phyloP scores from a whole-genome alignment of 148 eudicot genomes.

The Selenicereus undatus region DNA sequence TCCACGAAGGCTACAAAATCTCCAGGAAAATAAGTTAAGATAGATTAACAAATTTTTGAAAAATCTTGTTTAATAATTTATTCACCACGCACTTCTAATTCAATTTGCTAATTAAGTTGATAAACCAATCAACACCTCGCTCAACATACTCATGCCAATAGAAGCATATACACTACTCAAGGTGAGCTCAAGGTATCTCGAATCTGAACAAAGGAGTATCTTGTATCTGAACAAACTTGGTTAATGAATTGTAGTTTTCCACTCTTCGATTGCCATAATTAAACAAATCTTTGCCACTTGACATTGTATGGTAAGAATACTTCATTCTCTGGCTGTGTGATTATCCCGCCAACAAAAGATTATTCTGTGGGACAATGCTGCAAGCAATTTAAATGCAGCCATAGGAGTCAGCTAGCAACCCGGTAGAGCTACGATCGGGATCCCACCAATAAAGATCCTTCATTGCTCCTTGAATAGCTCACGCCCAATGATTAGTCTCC shows the following conservation, averaged over 20 bases:
- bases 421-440: not conserved
- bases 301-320: not conserved
- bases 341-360: not conserved
- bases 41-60: no score
- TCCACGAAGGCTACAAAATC: no score
- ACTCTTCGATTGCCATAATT: not conserved
- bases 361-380: not conserved
- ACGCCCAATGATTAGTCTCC: constrained; percentile 88
- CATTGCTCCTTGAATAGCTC: constrained; percentile 74
- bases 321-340: not conserved
- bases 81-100: no score
- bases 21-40: no score
- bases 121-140: not conserved
- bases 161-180: not conserved
- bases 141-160: not conserved
- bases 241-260: not conserved
- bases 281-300: not conserved
- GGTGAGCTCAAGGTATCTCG: not conserved
- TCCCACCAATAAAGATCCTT: constrained; percentile 7
- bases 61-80: no score
- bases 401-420: no score
- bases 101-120: not conserved
- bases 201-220: not conserved
- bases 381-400: not conserved
- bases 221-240: not conserved